Evolutionary conservation across 2,329 filamentous ascomycete genomes (phyloP), one percentile per base, ranked within the genome.

Genomic region (Exophiala phaeomuriformis): DNA sequence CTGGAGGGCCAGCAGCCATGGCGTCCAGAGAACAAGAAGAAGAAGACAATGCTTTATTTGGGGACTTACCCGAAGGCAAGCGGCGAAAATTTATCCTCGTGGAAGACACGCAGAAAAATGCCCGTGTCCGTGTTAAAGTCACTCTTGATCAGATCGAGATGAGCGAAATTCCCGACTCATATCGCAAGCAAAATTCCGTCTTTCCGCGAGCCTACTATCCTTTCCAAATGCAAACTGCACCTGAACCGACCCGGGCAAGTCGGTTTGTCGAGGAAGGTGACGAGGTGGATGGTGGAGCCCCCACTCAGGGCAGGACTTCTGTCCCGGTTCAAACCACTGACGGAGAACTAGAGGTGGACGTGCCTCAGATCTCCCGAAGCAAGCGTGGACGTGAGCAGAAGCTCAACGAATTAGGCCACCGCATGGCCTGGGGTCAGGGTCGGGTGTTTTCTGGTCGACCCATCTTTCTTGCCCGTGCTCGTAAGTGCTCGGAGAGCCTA

Each of bases 351-450:
- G 84, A 89, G 65, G 77, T 94, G 36, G 80, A 83, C 1, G 84
- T 94, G 39, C 89, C 90, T 29, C 79, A 83, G 54, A 83, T 90
- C 69, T 83, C 83, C 47, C 83, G 81, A 65, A 75, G 76, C 42
- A 80, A 82, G 61, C 82, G 89, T 47, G 80, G 78, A 47, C 93
- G 88, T 72, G 91, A 97, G 68, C 83, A 93, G n/a, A 82, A 88
- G 46, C 74, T 97, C 57, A 97, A 97, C 67, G 90, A 97, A 66
- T 74, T 97, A 43, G 91, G 90, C 2, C 95, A 94, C 69, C 83
- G 91, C 44, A 94, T 98, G 87, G 90, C 88, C 46, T 98, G 93
- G 91, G 84, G 90, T 51, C 91, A 97, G 73, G 93, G 90, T 68
- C 80, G 91, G 65, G 88, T 91, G 7, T 96, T 97, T 74, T 85